Conservation (phyloP, 2,329 filamentous ascomycete genomes). For the Monosporascus ibericus region DNA sequence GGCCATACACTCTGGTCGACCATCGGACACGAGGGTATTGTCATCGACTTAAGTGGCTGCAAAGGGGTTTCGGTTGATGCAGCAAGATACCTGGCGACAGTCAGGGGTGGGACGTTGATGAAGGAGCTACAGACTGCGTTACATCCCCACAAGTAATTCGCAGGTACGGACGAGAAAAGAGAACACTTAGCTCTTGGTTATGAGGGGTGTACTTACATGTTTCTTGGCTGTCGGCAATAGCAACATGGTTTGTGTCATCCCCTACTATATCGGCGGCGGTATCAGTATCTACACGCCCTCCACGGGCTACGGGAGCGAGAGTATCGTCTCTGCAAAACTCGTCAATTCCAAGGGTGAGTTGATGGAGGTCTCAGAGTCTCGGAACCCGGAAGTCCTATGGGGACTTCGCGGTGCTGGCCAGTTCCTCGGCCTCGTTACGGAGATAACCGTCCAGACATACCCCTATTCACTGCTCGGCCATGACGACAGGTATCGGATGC, state of each 20-base stretch:
- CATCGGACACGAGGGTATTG: slow-evolving; percentile 7
- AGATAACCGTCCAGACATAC: slow-evolving; percentile 19
- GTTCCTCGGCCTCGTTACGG: slow-evolving; percentile 27
- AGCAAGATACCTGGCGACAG: slow-evolving; percentile 27
- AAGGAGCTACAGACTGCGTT: slow-evolving; percentile 4
- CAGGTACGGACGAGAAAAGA: slow-evolving; percentile 5
- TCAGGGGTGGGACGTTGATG: slow-evolving; percentile 7
- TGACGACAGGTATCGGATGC: slow-evolving; percentile 18
- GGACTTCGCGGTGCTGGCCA: slow-evolving; percentile 28
- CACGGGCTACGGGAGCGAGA: slow-evolving; percentile 18
- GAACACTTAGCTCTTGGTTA: no score
- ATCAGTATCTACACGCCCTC: slow-evolving; percentile 6
- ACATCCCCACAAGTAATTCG: slow-evolving; percentile 6
- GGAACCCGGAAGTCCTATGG: slow-evolving; percentile 23
- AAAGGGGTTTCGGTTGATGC: slow-evolving; percentile 12
- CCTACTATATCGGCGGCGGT: slow-evolving; percentile 15
- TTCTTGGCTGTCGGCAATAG: slow-evolving; percentile 20
- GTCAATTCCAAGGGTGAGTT: slow-evolving; percentile 22
- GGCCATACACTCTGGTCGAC: slow-evolving; percentile 13
- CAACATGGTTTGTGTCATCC: slow-evolving; percentile 23
- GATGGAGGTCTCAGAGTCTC: slow-evolving; percentile 16
- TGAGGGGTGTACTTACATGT: background rate
- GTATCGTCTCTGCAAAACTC: slow-evolving; percentile 20
- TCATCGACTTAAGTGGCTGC: slow-evolving; percentile 10
- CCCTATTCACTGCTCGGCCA: slow-evolving; percentile 16